Base-by-base conservation (phyloP, 805 yeast genomes). In the Metschnikowia bowlesiae region DNA sequence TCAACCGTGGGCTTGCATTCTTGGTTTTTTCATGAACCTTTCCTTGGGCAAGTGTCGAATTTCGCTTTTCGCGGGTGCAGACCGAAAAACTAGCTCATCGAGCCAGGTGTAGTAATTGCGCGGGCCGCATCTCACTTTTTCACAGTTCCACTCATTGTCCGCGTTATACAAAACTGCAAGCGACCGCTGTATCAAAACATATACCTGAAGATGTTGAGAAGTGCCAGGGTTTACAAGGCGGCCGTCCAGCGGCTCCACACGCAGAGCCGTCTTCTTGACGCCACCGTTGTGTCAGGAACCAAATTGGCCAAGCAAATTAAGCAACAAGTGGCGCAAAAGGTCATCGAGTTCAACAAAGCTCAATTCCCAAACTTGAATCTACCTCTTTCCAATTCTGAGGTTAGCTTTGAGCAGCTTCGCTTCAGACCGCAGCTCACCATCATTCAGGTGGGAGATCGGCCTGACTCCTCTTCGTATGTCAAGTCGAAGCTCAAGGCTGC, bases 401-500 rank as follows among this genome's bases (percentile, higher is more conserved):
- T 59, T 10, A 53, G 55, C 13, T 68, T 68, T 43, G 70, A 65
- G 39, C 58, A 55, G 41, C 64, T 73, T 50, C 66, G 62, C 49
- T 89, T 89, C 71, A 72, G 76, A 53, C 97, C 98, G 8, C 77
- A 79, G 48, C 75, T 92, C 60, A 84, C 88, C 37, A 90, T 92
- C 59, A 75, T 92, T 53, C 98, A 92, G 70, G 95, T 92, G 33
- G 97, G 98, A 39, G 77, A 75, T 46, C 79, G 97, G 54, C 92
- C 92, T 31, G 99, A 92, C 65, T 88, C 96, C 2, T 80, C 88
- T 11, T 88, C 96, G 9, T 92, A 92, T 70, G 97, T 92, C 48
- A 81, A 85, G 55, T 88, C 91, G 85, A 92, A 92, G 70, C 76
- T 88, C 57, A 90, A 87, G 73, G 96, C 97, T 11, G 96, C 96